Evolutionary conservation across 805 yeast genomes (phyloP).

Genomic region (Ogataea kodamae): DNA sequence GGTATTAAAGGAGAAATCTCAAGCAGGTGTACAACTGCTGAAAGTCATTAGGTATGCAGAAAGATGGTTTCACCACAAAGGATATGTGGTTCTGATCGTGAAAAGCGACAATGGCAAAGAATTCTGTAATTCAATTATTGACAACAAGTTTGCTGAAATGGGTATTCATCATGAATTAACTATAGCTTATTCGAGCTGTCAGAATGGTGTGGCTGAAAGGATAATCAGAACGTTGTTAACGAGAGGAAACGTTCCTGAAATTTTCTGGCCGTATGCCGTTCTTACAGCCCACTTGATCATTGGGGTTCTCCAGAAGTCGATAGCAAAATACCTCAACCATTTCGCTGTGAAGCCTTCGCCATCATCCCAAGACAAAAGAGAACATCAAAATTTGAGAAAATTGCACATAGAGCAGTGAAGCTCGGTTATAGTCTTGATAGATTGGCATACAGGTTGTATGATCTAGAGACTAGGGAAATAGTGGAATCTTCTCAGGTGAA

Average conservation of each 20-base stretch:
- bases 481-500: too few species aligned
- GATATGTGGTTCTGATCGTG: neutral
- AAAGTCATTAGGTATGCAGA: neutral
- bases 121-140: neutral
- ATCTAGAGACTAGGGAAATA: too few species aligned
- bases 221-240: constrained; percentile 6
- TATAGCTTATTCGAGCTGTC: constrained; percentile 8
- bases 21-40: neutral
- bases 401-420: too few species aligned
- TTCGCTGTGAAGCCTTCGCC: neutral
- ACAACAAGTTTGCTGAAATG: neutral
- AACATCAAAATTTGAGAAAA: constrained; percentile 1
- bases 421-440: too few species aligned
- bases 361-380: neutral
- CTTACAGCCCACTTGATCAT: neutral
- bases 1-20: neutral
- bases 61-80: neutral
- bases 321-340: too few species aligned
- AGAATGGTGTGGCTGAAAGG: constrained; percentile 14
- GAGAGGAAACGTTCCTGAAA: neutral
- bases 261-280: constrained; percentile 1
- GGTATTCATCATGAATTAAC: constrained; percentile 8
- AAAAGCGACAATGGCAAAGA: neutral
- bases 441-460: too few species aligned
- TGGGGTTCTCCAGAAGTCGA: too few species aligned